Evolutionary conservation across 164 flowering plant genomes (phyloP), one percentile per base, ranked within the genome.

Genomic region (Stephania cephalantha): DNA sequence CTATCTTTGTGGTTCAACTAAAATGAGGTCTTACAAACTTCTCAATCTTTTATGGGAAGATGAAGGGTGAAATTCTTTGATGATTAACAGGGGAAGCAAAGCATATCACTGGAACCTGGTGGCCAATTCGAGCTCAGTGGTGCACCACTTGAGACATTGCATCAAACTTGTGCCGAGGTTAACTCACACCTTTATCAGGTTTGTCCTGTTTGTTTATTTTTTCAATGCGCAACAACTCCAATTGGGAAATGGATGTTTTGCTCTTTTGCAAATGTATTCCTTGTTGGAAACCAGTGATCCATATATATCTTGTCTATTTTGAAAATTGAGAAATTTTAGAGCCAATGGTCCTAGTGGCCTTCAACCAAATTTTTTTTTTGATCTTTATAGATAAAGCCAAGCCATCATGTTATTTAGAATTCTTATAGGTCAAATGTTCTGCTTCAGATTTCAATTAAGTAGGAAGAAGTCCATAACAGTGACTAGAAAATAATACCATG

Each of bases 41-140:
- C n/a, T 1, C 18, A 17, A 18, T 55, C 64, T 13, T 55, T 25
- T 13, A 15, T 55, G 18, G 15, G 18, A 6, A 13, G 4, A 13
- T 12, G 15, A 17, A 58, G 22, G 42, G n/a, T 58, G 22, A 58
- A 17, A 7, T 15, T 58, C n/a, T 17, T 17, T 58, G 65, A 15
- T 69, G 9, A 25, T 69, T 68, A 69, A 71, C 90, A 93, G 99
- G 99, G 94, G 67, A 94, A 92, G 79, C 98, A 94, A 90, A 96
- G 97, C 84, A 89, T 96, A 78, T 96, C 99, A 30, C 78, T 96
- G 79, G 99, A 96, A 82, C 98, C 99, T 74, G 99, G 99, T 58
- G 99, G 99, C 69, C 99, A 96, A 78, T 92, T 96, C 85, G 99
- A 96, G 86, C 97, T 96, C 61, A 96, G 99, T 86, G 99, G 99